These are phyloP conservation scores for Butyriboletus loyo DNA, from an alignment of 768 basidiomycete genomes.

Conservation along the genomic window DNA sequence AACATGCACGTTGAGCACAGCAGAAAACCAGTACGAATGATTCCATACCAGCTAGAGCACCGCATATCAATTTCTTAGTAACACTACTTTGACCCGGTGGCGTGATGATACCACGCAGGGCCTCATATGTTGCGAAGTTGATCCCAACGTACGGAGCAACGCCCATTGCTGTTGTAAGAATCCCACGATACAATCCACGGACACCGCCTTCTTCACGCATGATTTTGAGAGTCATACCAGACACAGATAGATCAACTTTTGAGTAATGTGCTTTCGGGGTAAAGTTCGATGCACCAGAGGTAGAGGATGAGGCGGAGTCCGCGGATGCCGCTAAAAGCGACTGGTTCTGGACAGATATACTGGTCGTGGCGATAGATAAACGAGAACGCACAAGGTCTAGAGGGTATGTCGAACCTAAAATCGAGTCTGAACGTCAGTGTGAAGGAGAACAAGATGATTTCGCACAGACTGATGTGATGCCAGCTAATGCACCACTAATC, in stretches of 20 bases:
- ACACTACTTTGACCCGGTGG: conserved; percentile 76
- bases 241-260: conserved; percentile 61
- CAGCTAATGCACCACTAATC: conserved; percentile 84
- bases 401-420: conserved; percentile 80
- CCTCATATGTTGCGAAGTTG: conserved; percentile 94
- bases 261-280: conserved; percentile 37
- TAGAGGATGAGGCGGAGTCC: conserved; percentile 27
- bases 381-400: conserved; percentile 91
- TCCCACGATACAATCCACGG: conserved; percentile 80
- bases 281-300: conserved; percentile 49
- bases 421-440: conserved; percentile 8
- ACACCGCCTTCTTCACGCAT: conserved; percentile 91
- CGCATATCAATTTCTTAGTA: conserved; percentile 73
- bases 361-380: conserved; percentile 91
- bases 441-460: conserved; percentile 18
- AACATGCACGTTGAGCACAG: conserved; percentile 2
- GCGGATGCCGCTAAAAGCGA: conserved; percentile 17
- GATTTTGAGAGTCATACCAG: conserved; percentile 89
- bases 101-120: conserved; percentile 68
- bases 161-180: conserved; percentile 80
- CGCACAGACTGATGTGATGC: conserved; percentile 92
- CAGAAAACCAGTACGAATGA: background rate
- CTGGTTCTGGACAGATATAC: conserved; percentile 44
- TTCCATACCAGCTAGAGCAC: conserved; percentile 74
- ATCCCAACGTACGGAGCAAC: conserved; percentile 90